A percentile compares a stretch with the other conserved stretches of the same genome.
phyloP scores from a whole-genome alignment of 192 early-diverging fungal species.

The Geranomyces michiganensis region DNA sequence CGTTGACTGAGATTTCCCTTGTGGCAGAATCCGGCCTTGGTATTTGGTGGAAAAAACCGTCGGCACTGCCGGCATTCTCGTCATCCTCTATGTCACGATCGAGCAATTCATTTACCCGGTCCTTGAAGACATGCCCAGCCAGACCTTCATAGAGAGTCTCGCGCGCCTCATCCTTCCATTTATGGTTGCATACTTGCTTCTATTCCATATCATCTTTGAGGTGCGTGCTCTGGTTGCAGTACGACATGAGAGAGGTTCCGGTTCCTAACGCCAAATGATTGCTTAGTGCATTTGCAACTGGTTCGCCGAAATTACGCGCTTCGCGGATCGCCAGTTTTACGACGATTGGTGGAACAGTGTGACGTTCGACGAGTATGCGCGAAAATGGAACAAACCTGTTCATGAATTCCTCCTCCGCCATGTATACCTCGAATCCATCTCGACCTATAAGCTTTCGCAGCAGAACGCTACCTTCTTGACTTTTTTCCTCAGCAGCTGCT shows the following conservation, averaged over 20 bases:
- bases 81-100: conserved; percentile 81
- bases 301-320: conserved; percentile 92
- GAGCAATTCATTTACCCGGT: conserved; percentile 87
- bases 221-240: too few species aligned
- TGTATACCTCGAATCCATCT: conserved; percentile 83
- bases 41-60: conserved; percentile 86
- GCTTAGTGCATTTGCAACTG: conserved; percentile 83
- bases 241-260: too few species aligned
- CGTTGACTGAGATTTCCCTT: neutral
- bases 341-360: conserved; percentile 98
- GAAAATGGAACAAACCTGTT: conserved; percentile 96
- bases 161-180: conserved; percentile 82
- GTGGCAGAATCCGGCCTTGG: conserved; percentile 72
- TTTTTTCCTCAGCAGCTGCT: conserved; percentile 74
- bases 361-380: conserved; percentile 89
- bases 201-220: conserved; percentile 97
- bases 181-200: conserved; percentile 86
- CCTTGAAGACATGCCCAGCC: conserved; percentile 57
- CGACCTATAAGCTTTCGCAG: conserved; percentile 68
- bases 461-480: conserved; percentile 74
- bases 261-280: neutral
- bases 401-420: conserved; percentile 91
- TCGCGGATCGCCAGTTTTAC: conserved; percentile 97
- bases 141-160: conserved; percentile 61
- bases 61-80: conserved; percentile 77